Evolutionary conservation across 2,329 filamentous ascomycete species (phyloP).

Genomic region (Hypoxylon sp.): DNA sequence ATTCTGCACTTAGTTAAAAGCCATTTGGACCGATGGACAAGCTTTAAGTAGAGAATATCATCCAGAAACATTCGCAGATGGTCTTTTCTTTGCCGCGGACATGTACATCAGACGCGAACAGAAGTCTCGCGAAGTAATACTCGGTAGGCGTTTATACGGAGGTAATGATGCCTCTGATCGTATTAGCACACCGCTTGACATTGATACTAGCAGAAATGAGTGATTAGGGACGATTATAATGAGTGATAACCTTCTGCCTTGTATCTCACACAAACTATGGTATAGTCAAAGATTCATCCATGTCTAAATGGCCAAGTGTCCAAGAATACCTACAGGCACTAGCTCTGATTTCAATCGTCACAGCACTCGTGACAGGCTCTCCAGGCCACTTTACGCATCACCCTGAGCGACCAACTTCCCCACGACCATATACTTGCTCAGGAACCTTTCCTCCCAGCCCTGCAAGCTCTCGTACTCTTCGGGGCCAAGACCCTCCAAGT

Average conservation of each 20-base stretch:
- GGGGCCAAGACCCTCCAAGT: conserved; percentile 74
- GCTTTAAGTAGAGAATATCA: background rate
- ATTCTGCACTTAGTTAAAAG: background rate
- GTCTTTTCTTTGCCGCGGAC: background rate
- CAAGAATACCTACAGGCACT: conserved; percentile 1
- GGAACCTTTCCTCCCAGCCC: conserved; percentile 94
- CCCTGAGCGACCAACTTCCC: conserved; percentile 77
- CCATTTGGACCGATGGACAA: background rate
- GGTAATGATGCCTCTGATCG: background rate
- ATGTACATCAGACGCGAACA: background rate
- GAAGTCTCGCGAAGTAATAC: too few relatives aligned
- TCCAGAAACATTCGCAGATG: background rate
- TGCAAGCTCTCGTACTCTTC: conserved; percentile 86
- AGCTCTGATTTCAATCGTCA: background rate
- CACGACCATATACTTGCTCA: conserved; percentile 95
- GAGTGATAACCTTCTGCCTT: background rate
- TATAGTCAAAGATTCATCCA: background rate
- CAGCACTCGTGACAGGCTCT: background rate
- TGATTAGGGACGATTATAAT: background rate
- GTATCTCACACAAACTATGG: background rate
- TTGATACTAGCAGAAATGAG: background rate
- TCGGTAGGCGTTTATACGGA: too few relatives aligned
- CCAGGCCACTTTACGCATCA: conserved; percentile 37
- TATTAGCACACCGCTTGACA: background rate
- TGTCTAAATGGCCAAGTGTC: background rate